Conservation (phyloP, 129 eudicot species). For the Deinandra increscens region DNA sequence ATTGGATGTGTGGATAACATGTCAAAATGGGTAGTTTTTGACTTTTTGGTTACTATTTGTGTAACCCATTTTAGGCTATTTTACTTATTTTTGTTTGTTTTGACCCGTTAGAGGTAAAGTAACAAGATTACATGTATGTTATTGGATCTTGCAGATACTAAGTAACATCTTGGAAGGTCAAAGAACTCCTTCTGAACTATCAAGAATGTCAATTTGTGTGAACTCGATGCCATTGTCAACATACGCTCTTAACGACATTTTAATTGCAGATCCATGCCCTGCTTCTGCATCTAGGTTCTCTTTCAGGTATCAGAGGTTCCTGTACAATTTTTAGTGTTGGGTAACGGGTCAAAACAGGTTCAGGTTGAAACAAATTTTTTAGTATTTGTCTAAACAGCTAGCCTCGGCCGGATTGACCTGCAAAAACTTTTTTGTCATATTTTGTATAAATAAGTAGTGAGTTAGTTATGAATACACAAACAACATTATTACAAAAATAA, state of each 20-base stretch:
- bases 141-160: slow-evolving; percentile 43
- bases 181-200: slow-evolving; percentile 53
- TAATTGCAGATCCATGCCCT: slow-evolving; percentile 82
- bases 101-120: background rate
- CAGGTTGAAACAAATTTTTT: background rate
- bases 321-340: background rate
- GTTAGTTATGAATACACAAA: background rate
- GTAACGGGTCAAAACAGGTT: background rate
- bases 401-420: background rate
- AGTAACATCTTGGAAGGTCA: slow-evolving; percentile 66
- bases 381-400: background rate
- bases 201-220: slow-evolving; percentile 67
- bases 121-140: background rate
- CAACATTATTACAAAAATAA: background rate
- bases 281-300: slow-evolving; percentile 89
- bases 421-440: background rate
- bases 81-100: slow-evolving; percentile 1
- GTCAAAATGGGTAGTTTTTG: background rate
- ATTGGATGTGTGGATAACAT: background rate
- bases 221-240: slow-evolving; percentile 55
- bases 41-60: too few relatives aligned
- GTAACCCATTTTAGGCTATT: background rate
- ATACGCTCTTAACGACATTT: slow-evolving; percentile 73
- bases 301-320: slow-evolving; percentile 52
- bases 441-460: background rate